Percentiles rank a stretch among this genome's conserved stretches.
These are phyloP conservation scores for Peterozyma toletana DNA, from an alignment of 805 yeast genomes.

Conservation along the genomic window DNA sequence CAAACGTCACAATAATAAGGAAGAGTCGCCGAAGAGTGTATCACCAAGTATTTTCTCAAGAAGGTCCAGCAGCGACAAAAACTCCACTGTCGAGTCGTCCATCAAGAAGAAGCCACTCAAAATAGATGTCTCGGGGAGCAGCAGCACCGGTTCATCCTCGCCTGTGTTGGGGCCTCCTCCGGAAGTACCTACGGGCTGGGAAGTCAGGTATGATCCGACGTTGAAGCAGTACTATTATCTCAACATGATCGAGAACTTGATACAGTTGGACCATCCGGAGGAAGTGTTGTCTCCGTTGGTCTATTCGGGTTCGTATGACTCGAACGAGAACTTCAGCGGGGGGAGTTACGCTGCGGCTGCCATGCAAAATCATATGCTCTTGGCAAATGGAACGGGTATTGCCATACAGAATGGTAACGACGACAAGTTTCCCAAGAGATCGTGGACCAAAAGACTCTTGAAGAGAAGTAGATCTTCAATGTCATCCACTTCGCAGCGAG, in stretches of 20 bases:
- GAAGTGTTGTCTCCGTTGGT: constrained; percentile 24
- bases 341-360: neutral
- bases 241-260: constrained; percentile 23
- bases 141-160: neutral
- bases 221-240: constrained; percentile 34
- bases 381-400: constrained; percentile 8
- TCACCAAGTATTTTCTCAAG: too few species aligned
- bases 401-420: neutral
- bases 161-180: constrained; percentile 12
- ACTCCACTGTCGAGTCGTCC: too few species aligned
- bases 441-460: neutral
- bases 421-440: neutral
- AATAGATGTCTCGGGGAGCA: too few species aligned
- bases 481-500: neutral
- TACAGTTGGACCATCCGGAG: constrained; percentile 37
- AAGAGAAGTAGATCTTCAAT: neutral
- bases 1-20: too few species aligned
- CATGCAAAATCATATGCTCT: constrained; percentile 1
- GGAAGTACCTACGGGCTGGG: constrained; percentile 20
- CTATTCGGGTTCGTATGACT: constrained; percentile 3
- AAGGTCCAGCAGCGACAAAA: too few species aligned
- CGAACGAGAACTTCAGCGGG: neutral
- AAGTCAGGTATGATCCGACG: constrained; percentile 26
- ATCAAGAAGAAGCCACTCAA: too few species aligned
- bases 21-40: too few species aligned